Conservation (phyloP, 148 eudicot genomes). For the Dianthus caryophyllus region DNA sequence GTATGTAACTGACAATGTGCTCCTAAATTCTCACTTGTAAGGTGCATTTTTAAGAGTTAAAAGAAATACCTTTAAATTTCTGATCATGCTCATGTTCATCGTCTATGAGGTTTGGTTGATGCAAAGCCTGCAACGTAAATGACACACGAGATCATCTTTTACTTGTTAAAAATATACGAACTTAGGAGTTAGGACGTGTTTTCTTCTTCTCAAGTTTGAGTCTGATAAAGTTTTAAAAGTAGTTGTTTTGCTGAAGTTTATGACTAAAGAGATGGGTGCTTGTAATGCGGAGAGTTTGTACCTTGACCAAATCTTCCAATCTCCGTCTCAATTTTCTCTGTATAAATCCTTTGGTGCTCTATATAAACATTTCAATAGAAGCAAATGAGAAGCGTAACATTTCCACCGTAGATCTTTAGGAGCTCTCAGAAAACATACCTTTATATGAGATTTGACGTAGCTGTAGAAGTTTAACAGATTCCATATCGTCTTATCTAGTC, state of each 20-base stretch:
- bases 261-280: background rate
- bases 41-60: background rate
- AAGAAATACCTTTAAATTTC: conserved; percentile 42
- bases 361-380: conserved; percentile 24
- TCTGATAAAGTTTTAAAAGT: no score
- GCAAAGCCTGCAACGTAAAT: conserved; percentile 44
- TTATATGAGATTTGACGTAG: conserved; percentile 70
- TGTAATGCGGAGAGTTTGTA: conserved; percentile 16
- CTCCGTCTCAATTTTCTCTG: conserved; percentile 77
- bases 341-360: conserved; percentile 73
- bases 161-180: background rate
- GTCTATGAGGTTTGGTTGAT: conserved; percentile 25
- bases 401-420: background rate
- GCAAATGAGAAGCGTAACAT: background rate
- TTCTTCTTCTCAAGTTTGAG: no score
- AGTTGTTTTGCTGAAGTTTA: no score
- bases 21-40: no score
- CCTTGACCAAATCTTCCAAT: conserved; percentile 66
- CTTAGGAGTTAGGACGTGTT: no score
- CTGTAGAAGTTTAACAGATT: conserved; percentile 74
- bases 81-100: conserved; percentile 39
- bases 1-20: no score
- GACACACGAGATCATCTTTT: background rate
- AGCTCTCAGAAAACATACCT: conserved; percentile 40
- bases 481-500: conserved; percentile 82